phyloP scores from a whole-genome alignment of 306 rosid genomes.

The Oemleria cerasiformis region DNA sequence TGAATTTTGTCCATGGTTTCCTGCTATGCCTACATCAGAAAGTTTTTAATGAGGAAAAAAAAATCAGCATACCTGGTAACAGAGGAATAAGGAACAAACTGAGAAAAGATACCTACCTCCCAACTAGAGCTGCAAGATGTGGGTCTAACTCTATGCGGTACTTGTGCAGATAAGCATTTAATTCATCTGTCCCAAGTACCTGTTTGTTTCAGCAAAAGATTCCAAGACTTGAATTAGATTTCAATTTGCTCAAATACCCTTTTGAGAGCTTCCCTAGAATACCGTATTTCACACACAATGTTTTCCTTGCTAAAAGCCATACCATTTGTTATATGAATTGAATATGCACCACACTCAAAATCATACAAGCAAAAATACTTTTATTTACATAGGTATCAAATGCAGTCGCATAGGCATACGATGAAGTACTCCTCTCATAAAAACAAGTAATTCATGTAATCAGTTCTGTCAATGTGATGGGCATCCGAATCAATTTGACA shows the following conservation, averaged over 20 bases:
- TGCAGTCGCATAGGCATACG: neutral
- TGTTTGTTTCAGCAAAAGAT: constrained; percentile 40
- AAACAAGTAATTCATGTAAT: neutral
- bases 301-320: neutral
- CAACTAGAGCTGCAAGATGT: constrained; percentile 75
- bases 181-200: constrained; percentile 91
- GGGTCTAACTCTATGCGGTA: constrained; percentile 85
- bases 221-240: constrained; percentile 20
- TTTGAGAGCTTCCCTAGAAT: constrained; percentile 12
- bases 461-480: neutral
- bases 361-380: neutral
- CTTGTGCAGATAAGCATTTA: constrained; percentile 65
- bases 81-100: constrained; percentile 11
- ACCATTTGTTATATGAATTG: neutral
- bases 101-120: constrained; percentile 49
- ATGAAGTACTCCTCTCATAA: neutral
- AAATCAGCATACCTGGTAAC: neutral
- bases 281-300: neutral
- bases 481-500: neutral
- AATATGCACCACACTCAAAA: neutral
- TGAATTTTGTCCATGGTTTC: constrained; percentile 85
- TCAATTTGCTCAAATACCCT: constrained; percentile 14
- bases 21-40: constrained; percentile 64
- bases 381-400: neutral
- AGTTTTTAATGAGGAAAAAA: neutral